phyloP scores from a whole-genome alignment of 139 green algal genomes.

The Volvox africanus region DNA sequence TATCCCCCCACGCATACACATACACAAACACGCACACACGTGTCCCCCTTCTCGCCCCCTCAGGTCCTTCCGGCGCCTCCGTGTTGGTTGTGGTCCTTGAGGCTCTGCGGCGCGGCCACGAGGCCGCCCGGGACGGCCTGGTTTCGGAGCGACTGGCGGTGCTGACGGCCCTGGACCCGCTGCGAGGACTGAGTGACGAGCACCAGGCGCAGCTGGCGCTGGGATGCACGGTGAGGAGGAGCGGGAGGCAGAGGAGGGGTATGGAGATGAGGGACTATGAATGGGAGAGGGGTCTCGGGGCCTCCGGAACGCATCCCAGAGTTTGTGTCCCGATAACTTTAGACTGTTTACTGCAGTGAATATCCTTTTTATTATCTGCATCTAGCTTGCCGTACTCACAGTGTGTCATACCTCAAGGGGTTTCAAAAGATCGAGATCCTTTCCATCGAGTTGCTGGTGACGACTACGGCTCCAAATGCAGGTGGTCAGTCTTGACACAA shows the following conservation, averaged over 20 bases:
- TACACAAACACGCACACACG: too few relatives aligned
- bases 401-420: too few relatives aligned
- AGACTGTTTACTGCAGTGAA: too few relatives aligned
- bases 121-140: slow-evolving; percentile 18
- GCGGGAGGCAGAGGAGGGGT: background rate
- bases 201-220: slow-evolving; percentile 32
- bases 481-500: background rate
- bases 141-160: background rate
- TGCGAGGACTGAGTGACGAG: slow-evolving; percentile 43
- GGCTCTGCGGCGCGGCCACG: slow-evolving; percentile 28
- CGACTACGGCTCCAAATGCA: background rate
- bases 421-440: too few relatives aligned
- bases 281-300: background rate
- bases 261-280: background rate
- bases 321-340: too few relatives aligned
- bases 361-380: too few relatives aligned
- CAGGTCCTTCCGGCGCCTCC: slow-evolving; percentile 9
- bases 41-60: background rate
- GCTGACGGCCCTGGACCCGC: slow-evolving; percentile 32
- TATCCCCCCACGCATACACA: background rate
- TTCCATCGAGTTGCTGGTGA: too few relatives aligned
- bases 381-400: too few relatives aligned
- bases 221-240: background rate
- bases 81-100: slow-evolving; percentile 23
- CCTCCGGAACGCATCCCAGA: background rate